Percentiles rank a stretch among this genome's conserved stretches.
These are phyloP conservation scores for Rhexocercosporidium sp. DNA, from an alignment of 2,329 filamentous ascomycete genomes.

Conservation along the genomic window DNA sequence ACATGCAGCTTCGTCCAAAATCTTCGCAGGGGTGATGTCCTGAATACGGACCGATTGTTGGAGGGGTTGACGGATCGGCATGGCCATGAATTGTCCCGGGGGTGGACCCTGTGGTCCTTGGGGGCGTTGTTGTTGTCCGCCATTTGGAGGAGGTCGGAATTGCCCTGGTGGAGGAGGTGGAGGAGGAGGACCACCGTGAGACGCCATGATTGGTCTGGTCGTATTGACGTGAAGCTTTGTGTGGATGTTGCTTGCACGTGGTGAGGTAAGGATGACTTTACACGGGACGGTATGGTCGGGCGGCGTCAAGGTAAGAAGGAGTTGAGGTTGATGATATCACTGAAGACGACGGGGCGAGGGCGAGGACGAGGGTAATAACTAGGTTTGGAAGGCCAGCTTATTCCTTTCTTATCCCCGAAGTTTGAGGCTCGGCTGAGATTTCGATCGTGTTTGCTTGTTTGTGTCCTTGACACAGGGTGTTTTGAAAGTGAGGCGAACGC, in stretches of 20 bases:
- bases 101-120: slow-evolving; percentile 17
- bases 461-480: background rate
- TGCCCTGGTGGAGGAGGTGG: slow-evolving; percentile 25
- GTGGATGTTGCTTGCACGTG: background rate
- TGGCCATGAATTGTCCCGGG: slow-evolving; percentile 12
- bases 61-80: slow-evolving; percentile 21
- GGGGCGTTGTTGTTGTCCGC: slow-evolving; percentile 2
- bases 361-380: slow-evolving; percentile 1
- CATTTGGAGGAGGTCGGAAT: background rate
- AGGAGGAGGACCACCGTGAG: slow-evolving; percentile 15
- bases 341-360: slow-evolving; percentile 5
- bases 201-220: background rate
- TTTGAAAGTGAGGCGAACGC: slow-evolving; percentile 8
- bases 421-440: slow-evolving; percentile 7
- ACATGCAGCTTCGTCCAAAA: slow-evolving; percentile 32
- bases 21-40: slow-evolving; percentile 32
- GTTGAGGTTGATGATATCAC: background rate
- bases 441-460: background rate
- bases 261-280: background rate
- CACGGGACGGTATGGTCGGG: background rate
- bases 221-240: background rate
- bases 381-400: background rate
- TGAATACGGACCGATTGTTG: slow-evolving; percentile 30
- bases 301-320: background rate
- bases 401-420: background rate